Evolutionary conservation across 148 eudicot species (phyloP).

Genomic region (Rhododendron molle): DNA sequence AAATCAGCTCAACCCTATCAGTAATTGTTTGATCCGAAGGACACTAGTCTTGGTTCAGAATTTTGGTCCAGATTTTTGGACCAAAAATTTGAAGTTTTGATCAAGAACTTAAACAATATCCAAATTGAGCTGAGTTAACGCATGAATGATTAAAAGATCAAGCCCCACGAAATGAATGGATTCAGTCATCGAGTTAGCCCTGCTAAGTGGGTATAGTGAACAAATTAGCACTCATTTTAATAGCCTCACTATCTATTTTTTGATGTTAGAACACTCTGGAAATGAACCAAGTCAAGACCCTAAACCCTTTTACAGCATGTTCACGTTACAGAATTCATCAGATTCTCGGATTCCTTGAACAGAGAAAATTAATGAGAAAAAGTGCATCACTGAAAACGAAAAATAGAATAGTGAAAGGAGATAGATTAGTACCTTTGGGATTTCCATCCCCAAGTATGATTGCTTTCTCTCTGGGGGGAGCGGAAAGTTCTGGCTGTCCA

Average conservation of each 20-base stretch:
- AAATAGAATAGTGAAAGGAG: background rate
- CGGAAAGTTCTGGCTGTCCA: constrained; percentile 40
- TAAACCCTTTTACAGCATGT: background rate
- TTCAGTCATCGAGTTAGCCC: background rate
- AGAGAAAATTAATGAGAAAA: background rate
- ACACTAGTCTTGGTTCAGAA: too few species aligned
- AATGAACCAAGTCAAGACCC: background rate
- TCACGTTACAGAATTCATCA: background rate
- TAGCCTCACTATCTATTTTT: background rate
- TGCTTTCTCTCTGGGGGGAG: constrained; percentile 47
- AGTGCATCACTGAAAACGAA: background rate
- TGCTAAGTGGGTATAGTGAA: background rate
- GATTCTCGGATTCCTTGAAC: background rate
- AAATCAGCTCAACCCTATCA: too few species aligned
- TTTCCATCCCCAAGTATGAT: constrained; percentile 51
- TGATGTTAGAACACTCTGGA: background rate
- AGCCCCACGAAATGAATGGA: background rate
- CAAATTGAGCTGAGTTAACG: too few species aligned
- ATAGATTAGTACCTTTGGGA: constrained; percentile 38
- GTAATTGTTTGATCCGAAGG: too few species aligned
- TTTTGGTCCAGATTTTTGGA: too few species aligned
- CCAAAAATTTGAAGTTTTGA: too few species aligned
- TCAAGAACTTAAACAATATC: too few species aligned
- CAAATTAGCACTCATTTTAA: background rate
- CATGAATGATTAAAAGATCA: background rate